Base-by-base conservation (phyloP, 768 basidiomycete species). In the Tricholomella constricta region DNA sequence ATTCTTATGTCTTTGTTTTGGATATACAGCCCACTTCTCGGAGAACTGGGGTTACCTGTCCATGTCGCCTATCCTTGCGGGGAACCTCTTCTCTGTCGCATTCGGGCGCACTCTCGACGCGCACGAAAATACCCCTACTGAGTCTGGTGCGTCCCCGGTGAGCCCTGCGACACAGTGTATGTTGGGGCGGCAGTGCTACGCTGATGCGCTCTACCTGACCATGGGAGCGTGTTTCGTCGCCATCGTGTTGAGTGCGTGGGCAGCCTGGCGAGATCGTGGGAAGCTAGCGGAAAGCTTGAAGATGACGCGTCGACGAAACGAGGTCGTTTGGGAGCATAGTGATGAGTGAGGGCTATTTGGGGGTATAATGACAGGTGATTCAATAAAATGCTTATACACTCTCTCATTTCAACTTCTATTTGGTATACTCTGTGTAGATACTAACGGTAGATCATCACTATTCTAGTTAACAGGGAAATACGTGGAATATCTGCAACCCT, bases 41-140 rank as follows among this genome's bases (percentile, higher is more conserved):
- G 87, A 94, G 72, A 94, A 94, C 69, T 93, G 88, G 88, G 92
- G 92, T 8, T 90, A 81, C 63, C 74, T 89, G 22, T 81, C 83
- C 17, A 69, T 91, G 42, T 80, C 89, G 1, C 91, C 94, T 1
- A 70, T 92, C 48, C n/a, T 86, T 6, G 89, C 87, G 3, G 88
- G 88, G 0, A 95, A 94, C 69, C 41, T 94, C 1, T 89, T 93
- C 67, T 92, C 91, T n/a, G 59, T 95, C 46, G 73, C 85, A 38
- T 95, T 94, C 61, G 94, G 94, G 5, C 76, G 74, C 43, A 88
- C 91, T 59, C 78, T 94, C 26, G 94, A 96, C 59, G 76, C 85
- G 3, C 89, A 95, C 59, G 81, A 54, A 0, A 17, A 41, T 11
- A 19, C 47, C 1, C 22, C 54, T 12, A 22, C 53, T 27, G 31